These are phyloP conservation scores for Trapa bicornis DNA, from an alignment of 345 rosid genomes.

Conservation along the genomic window DNA sequence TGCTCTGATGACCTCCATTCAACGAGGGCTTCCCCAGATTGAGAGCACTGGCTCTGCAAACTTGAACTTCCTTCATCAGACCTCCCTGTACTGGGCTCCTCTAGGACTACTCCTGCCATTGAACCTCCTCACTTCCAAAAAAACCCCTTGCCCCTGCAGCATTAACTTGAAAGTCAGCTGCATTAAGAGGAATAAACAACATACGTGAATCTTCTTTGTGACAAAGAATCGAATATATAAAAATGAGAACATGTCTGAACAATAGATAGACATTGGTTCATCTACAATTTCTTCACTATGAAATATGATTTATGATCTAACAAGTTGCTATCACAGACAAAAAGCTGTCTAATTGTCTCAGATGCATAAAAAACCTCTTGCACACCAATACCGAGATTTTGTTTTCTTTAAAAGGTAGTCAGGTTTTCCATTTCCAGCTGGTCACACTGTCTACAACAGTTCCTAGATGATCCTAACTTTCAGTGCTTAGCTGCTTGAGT, in stretches of 20 bases:
- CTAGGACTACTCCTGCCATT: conserved; percentile 59
- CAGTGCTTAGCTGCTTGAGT: background rate
- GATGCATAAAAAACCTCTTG: too few relatives aligned
- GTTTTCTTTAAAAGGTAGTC: background rate
- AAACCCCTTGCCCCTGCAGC: conserved; percentile 17
- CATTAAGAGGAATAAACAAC: conserved; percentile 2
- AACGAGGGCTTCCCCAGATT: conserved; percentile 66
- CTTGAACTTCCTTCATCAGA: conserved; percentile 51
- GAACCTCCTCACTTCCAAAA: conserved; percentile 19
- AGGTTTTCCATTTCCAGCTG: background rate
- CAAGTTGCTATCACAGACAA: background rate
- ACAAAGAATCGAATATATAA: background rate
- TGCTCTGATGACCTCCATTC: conserved; percentile 95
- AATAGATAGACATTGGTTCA: background rate
- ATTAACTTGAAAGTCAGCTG: conserved; percentile 22
- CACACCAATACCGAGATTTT: conserved; percentile 18
- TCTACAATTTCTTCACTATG: background rate
- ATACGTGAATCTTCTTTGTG: background rate
- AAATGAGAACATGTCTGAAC: background rate
- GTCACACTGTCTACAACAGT: background rate
- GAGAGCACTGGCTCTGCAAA: conserved; percentile 29
- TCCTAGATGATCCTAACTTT: background rate
- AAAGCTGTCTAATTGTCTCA: too few relatives aligned
- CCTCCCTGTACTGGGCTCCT: conserved; percentile 64
- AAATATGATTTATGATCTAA: background rate